Percentiles rank a stretch among this genome's conserved stretches.
These are phyloP conservation scores for Rhodamnia argentea DNA, from an alignment of 345 rosid genomes.

Conservation along the genomic window DNA sequence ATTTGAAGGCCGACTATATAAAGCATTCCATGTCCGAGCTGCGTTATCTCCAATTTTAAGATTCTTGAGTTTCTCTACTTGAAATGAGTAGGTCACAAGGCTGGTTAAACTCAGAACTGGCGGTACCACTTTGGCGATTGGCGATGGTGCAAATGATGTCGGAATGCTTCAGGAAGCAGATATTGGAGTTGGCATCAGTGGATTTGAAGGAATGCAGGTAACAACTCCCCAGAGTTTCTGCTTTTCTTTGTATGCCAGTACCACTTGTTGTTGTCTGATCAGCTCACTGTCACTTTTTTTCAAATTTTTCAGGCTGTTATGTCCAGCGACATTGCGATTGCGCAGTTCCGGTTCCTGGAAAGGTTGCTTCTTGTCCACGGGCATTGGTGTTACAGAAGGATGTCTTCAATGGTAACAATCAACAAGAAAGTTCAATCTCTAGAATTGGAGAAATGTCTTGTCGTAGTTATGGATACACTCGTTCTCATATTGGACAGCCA, in stretches of 20 bases:
- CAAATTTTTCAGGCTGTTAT: conserved; percentile 67
- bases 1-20: not conserved
- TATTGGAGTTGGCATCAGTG: conserved; percentile 93
- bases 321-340: conserved; percentile 92
- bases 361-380: conserved; percentile 93
- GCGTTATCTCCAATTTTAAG: not conserved
- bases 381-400: conserved; percentile 97
- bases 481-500: not conserved
- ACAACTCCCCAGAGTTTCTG: not conserved
- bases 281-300: not conserved
- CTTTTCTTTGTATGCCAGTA: not conserved
- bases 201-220: conserved; percentile 98
- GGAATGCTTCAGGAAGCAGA: conserved; percentile 99
- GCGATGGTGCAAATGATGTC: conserved; percentile 98
- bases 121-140: conserved; percentile 81
- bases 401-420: conserved; percentile 69
- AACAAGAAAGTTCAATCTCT: not conserved
- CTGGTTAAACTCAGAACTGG: conserved; percentile 77
- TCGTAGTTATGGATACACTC: not conserved
- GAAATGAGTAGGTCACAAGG: conserved; percentile 68
- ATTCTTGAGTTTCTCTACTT: not conserved
- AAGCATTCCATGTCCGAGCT: not conserved
- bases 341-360: conserved; percentile 85
- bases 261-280: not conserved
- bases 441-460: not conserved